Percentiles rank a stretch among this genome's conserved stretches.
Evolutionary conservation across 2,329 filamentous ascomycete species (phyloP).

Genomic region (Huntiella savannae): DNA sequence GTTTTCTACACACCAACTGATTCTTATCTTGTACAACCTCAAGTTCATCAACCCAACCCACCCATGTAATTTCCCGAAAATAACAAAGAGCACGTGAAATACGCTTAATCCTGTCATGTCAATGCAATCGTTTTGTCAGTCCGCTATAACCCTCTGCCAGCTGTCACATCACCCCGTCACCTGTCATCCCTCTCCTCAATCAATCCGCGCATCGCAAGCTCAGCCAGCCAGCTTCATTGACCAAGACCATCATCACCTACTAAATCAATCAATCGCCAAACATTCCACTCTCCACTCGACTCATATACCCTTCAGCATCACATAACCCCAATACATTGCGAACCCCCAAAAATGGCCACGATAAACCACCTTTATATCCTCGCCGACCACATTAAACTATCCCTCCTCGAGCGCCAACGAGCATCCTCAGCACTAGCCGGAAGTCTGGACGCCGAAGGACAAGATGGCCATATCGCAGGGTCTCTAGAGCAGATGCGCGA

Average conservation of each 20-base stretch:
- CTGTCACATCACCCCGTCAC: too few relatives aligned
- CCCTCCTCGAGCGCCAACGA: slow-evolving; percentile 76
- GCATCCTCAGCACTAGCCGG: slow-evolving; percentile 30
- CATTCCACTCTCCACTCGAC: too few relatives aligned
- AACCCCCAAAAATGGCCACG: slow-evolving; percentile 25
- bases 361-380: slow-evolving; percentile 72
- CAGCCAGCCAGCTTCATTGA: not conserved
- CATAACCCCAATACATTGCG: not conserved
- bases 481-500: slow-evolving; percentile 74
- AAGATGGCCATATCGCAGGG: slow-evolving; percentile 75
- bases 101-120: too few relatives aligned
- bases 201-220: not conserved
- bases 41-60: too few relatives aligned
- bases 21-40: too few relatives aligned
- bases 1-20: too few relatives aligned
- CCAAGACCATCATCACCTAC: not conserved
- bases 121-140: too few relatives aligned
- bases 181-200: not conserved
- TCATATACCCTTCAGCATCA: too few relatives aligned
- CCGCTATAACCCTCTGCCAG: too few relatives aligned
- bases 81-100: too few relatives aligned
- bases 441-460: slow-evolving; percentile 59
- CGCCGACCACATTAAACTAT: slow-evolving; percentile 92
- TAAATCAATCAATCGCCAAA: not conserved
- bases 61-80: too few relatives aligned